These are phyloP conservation scores for Raffaelea albimanens DNA, from an alignment of 2,329 filamentous ascomycete genomes.

Conservation along the genomic window DNA sequence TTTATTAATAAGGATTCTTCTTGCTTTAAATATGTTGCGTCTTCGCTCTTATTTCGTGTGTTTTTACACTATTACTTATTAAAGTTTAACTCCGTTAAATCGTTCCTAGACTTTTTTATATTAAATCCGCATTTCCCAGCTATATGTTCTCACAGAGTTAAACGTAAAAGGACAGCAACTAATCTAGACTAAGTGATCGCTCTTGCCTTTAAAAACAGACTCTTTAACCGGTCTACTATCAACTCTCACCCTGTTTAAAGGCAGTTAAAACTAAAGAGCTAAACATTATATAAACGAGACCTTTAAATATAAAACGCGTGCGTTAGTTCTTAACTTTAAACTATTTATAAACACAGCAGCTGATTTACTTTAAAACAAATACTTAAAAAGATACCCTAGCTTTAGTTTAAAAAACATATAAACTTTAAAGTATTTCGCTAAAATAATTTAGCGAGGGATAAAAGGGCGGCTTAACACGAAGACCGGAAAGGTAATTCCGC, in stretches of 20 bases:
- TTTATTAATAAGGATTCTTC: not conserved
- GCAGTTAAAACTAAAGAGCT: too few relatives aligned
- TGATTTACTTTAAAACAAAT: not conserved
- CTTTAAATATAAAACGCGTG: too few relatives aligned
- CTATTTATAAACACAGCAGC: constrained; percentile 1
- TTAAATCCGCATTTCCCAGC: not conserved
- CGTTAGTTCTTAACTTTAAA: too few relatives aligned
- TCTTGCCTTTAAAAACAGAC: constrained; percentile 2
- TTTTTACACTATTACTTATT: not conserved
- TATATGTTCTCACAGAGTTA: not conserved
- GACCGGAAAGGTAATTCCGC: not conserved
- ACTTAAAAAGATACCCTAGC: constrained; percentile 1
- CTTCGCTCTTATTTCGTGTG: too few relatives aligned
- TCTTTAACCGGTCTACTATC: constrained; percentile 5
- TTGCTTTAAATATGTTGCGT: not conserved
- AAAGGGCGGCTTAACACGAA: constrained; percentile 5
- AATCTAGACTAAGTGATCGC: constrained; percentile 4
- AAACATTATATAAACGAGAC: too few relatives aligned
- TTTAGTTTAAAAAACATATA: constrained; percentile 5
- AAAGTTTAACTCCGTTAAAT: not conserved
- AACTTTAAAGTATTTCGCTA: constrained; percentile 6
- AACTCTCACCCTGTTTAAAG: constrained; percentile 2
- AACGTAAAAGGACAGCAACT: not conserved
- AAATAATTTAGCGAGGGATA: constrained; percentile 3
- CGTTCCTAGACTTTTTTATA: too few relatives aligned